Evolutionary conservation across 345 rosid species (phyloP).

Genomic region (Carallia brachiata): DNA sequence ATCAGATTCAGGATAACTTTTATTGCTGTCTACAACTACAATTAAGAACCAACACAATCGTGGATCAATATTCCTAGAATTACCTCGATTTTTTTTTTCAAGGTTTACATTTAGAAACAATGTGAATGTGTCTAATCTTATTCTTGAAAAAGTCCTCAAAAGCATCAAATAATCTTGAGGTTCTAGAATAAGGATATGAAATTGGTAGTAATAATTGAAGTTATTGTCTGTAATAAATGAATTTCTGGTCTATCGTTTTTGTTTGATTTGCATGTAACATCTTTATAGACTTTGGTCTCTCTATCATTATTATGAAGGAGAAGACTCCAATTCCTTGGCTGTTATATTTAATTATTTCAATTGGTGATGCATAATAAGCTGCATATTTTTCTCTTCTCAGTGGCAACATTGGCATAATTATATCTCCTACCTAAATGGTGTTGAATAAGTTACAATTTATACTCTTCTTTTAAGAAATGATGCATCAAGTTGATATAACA

Average conservation of each 20-base stretch:
- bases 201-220: neutral
- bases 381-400: conserved; percentile 3
- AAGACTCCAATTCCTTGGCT: conserved; percentile 22
- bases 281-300: conserved; percentile 8
- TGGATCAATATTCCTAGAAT: no score
- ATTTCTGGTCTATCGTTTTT: conserved; percentile 3
- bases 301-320: conserved; percentile 32
- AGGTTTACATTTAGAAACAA: no score
- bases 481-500: conserved; percentile 33
- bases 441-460: conserved; percentile 32
- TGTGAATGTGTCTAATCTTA: no score
- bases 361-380: conserved; percentile 2
- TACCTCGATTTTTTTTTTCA: no score
- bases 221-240: conserved; percentile 10
- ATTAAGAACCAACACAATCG: no score
- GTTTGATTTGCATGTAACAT: conserved; percentile 15
- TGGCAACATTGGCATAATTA: conserved; percentile 30
- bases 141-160: no score
- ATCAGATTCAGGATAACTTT: no score
- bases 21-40: no score
- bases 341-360: neutral
- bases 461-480: conserved; percentile 20
- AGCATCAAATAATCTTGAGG: no score
- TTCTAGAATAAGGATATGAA: no score
- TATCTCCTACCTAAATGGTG: neutral